Base-by-base conservation (phyloP, 805 yeast species). In the Phaffomyces opuntiae region DNA sequence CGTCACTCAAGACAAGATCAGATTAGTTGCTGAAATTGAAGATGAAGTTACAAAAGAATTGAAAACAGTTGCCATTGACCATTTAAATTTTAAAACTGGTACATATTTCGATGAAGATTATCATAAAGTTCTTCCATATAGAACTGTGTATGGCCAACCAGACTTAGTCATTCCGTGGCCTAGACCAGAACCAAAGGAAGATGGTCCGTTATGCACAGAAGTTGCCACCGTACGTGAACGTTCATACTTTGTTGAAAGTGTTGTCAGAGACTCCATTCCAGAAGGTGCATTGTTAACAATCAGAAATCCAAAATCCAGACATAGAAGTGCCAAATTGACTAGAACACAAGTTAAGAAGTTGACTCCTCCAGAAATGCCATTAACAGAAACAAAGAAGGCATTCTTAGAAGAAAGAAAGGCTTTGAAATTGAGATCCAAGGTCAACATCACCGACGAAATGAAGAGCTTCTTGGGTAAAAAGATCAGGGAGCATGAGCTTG, bases 101-200 rank as follows among this genome's bases (percentile, higher is more conserved):
- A 66, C 70, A 42, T 83, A 84, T 60, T 91, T 76, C 63, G 96
- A 89, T 59, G 78, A 77, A 39, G 78, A 83, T 53, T 81, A 83
- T 64, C 82, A 81, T 60, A 72, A 72, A 56, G 76, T 83, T 73
- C 66, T 87, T 69, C 95, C 95, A 29, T 78, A 77, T 48, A 78
- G 98, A 64, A 77, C 79, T 54, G 87, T 90, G 25, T 76, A 75
- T 51, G 81, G 85, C 53, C 81, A 83, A 55, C 78, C 75, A 37
- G 75, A 79, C 43, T 68, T 87, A 44, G 77, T 80, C 24, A 81
- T 90, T 42, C 97, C 97, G 44, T 91, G 96, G 95, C 96, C 96
- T 35, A 75, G 77, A 54, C 90, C 93, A 2, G 79, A 72, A 32
- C 62, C 62, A 21, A 19, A 26, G 7, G 77, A 76, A 51, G 88